phyloP scores from a whole-genome alignment of 2,329 filamentous ascomycete species.

The Xylariaceae sp. region DNA sequence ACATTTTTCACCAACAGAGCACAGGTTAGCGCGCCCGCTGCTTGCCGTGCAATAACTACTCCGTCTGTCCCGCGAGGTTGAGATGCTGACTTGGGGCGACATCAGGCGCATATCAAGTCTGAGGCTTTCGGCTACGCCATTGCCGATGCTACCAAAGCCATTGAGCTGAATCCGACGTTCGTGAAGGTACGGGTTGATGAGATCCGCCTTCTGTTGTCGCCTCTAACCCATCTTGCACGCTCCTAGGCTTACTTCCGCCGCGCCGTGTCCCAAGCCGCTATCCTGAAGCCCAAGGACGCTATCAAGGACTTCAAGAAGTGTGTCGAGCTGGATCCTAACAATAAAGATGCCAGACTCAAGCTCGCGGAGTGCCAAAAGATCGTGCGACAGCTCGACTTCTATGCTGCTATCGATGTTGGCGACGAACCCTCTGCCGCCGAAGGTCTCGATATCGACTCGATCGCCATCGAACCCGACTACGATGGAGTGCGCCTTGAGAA shows the following conservation, averaged over 20 bases:
- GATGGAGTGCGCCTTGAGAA: slow-evolving; percentile 74
- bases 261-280: slow-evolving; percentile 86
- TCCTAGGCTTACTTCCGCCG: slow-evolving; percentile 84
- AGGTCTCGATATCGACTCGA: slow-evolving; percentile 80
- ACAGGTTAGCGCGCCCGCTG: slow-evolving; percentile 58
- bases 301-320: slow-evolving; percentile 89
- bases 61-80: slow-evolving; percentile 27
- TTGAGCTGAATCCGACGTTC: slow-evolving; percentile 82
- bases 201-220: not conserved
- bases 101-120: slow-evolving; percentile 85
- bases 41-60: slow-evolving; percentile 6
- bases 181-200: slow-evolving; percentile 61
- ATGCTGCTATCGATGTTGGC: slow-evolving; percentile 87
- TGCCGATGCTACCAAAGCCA: slow-evolving; percentile 81
- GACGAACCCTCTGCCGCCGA: slow-evolving; percentile 91
- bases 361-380: slow-evolving; percentile 91
- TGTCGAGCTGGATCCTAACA: slow-evolving; percentile 76
- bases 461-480: slow-evolving; percentile 75
- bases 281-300: slow-evolving; percentile 81
- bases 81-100: slow-evolving; percentile 40
- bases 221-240: slow-evolving; percentile 10
- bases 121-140: slow-evolving; percentile 94
- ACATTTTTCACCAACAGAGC: slow-evolving; percentile 93
- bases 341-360: slow-evolving; percentile 88
- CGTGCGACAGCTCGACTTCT: slow-evolving; percentile 85